Conservation (phyloP, 2,329 filamentous ascomycete genomes). For the Aschersonia sp. region DNA sequence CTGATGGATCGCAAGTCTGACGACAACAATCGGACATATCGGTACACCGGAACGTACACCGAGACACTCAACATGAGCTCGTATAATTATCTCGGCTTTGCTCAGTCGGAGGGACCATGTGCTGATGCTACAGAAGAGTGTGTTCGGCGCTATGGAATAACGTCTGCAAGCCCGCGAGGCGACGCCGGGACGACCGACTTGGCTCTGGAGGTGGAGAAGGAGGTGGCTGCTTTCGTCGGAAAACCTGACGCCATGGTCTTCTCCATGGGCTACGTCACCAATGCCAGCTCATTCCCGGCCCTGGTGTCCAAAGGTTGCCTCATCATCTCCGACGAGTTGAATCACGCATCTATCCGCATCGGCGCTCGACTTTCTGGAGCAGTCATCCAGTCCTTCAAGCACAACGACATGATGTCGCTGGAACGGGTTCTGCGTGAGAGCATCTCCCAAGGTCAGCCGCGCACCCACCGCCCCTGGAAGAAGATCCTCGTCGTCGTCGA, state of each 20-base stretch:
- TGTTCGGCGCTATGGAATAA: conserved; percentile 74
- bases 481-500: conserved; percentile 96
- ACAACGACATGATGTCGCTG: conserved; percentile 86
- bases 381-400: conserved; percentile 91
- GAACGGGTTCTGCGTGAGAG: conserved; percentile 78
- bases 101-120: conserved; percentile 91
- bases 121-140: conserved; percentile 82
- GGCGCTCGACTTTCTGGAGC: conserved; percentile 88
- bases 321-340: conserved; percentile 92
- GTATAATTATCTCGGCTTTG: conserved; percentile 98
- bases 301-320: conserved; percentile 86
- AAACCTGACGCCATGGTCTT: conserved; percentile 94
- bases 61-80: conserved; percentile 98
- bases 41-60: conserved; percentile 76
- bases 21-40: conserved; percentile 84
- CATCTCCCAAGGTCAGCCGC: conserved; percentile 91
- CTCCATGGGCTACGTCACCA: conserved; percentile 98
- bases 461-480: conserved; percentile 98
- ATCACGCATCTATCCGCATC: conserved; percentile 94
- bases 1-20: conserved; percentile 80
- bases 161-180: conserved; percentile 63
- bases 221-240: conserved; percentile 82
- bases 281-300: conserved; percentile 82
- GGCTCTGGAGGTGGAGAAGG: conserved; percentile 73
- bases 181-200: conserved; percentile 83